phyloP scores from a whole-genome alignment of 108 stramenopile species.

The Schizochytrium sp. region DNA sequence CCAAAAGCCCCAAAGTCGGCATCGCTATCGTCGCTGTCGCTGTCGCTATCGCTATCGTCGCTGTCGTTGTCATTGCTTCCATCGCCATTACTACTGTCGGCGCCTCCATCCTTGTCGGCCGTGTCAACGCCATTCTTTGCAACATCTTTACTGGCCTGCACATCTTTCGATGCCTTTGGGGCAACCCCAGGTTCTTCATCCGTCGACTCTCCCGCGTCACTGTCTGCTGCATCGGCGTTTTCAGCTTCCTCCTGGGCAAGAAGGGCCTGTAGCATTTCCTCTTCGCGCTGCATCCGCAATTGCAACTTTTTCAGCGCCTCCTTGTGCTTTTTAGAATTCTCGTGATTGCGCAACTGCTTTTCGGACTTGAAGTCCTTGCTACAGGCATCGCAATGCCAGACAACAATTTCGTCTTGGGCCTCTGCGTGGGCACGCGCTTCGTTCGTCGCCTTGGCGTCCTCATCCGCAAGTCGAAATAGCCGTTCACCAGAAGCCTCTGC shows the following conservation, averaged over 20 bases:
- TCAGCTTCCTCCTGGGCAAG: not conserved
- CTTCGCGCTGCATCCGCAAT: not conserved
- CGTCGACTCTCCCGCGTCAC: not conserved
- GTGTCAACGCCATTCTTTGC: not conserved
- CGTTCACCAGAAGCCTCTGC: not conserved
- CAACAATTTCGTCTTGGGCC: not conserved
- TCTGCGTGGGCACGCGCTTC: not conserved
- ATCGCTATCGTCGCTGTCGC: not conserved
- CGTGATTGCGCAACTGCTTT: conserved; percentile 22
- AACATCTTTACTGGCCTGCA: not conserved
- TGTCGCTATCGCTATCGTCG: not conserved
- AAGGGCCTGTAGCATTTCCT: not conserved
- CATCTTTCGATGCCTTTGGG: no score
- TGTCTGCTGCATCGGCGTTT: not conserved
- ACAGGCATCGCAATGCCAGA: not conserved
- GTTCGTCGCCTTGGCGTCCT: not conserved
- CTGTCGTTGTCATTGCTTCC: not conserved
- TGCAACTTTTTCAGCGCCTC: conserved; percentile 19
- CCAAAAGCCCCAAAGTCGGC: not conserved
- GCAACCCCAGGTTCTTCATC: no score
- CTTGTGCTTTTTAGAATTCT: conserved; percentile 20
- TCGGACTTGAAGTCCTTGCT: conserved; percentile 24
- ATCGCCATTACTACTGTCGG: not conserved
- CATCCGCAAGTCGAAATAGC: not conserved
- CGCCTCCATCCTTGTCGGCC: not conserved